These are phyloP conservation scores for Aspergillus sparsus DNA, from an alignment of 495 filamentous ascomycete genomes.

Conservation along the genomic window DNA sequence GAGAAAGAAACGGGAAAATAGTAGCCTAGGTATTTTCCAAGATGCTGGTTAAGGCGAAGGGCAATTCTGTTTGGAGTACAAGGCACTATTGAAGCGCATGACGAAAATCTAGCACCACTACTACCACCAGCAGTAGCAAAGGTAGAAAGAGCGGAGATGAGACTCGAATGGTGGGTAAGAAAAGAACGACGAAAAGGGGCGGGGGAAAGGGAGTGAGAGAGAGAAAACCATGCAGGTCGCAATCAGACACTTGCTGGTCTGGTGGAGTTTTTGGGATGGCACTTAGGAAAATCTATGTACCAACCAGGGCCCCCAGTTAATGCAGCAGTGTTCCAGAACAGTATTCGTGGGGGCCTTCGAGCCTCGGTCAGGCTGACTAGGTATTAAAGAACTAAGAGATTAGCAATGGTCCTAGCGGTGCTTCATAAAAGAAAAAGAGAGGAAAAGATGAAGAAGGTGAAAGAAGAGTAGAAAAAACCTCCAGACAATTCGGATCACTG, in stretches of 20 bases:
- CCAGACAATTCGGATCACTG: too few species aligned
- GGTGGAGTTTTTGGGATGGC: slow-evolving; percentile 24
- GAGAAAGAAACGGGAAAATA: too few species aligned
- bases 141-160: slow-evolving; percentile 1
- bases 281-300: slow-evolving; percentile 9
- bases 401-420: background rate
- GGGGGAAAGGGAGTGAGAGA: slow-evolving; percentile 2
- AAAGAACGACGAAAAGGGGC: slow-evolving; percentile 6
- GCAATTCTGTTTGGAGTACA: slow-evolving; percentile 23
- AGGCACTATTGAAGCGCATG: slow-evolving; percentile 28
- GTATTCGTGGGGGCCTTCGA: slow-evolving; percentile 13
- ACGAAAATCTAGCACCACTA: slow-evolving; percentile 21
- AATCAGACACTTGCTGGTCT: slow-evolving; percentile 18
- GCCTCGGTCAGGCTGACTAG: background rate
- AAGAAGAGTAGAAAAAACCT: background rate
- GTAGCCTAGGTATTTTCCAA: slow-evolving; percentile 7
- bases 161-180: background rate
- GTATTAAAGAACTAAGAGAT: background rate
- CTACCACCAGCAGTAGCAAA: background rate
- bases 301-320: background rate
- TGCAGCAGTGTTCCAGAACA: slow-evolving; percentile 3
- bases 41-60: slow-evolving; percentile 16
- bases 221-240: slow-evolving; percentile 15
- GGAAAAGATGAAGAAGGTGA: background rate
- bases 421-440: background rate